Evolutionary conservation across 2,329 filamentous ascomycete genomes (phyloP), one percentile per base, ranked within the genome.

Genomic region (Talaromyces amestolkiae): DNA sequence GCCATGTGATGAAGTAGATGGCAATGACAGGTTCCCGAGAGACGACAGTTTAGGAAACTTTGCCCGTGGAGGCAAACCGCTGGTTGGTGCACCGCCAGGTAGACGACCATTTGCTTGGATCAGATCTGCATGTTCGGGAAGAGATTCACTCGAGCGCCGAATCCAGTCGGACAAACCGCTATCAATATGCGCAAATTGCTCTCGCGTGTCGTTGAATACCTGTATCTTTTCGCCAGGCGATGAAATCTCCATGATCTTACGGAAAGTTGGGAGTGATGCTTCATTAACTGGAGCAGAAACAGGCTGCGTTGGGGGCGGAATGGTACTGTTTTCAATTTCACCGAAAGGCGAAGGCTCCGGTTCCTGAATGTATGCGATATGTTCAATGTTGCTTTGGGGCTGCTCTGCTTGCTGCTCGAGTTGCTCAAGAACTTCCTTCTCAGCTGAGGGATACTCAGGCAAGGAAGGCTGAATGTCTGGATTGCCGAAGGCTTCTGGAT

Each of bases 171-270:
- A 82, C n/a, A 98, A 80, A 1, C 93, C 92, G 5, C 90, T 90
- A 66, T 97, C 88, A 74, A 90, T 87, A 13, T 79, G 76, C 0
- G 90, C 88, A 75, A 93, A 92, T 54, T 90, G 85, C 17, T 86
- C 80, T 53, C 92, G 86, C 0, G 91, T 90, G 65, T 89, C 86
- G 66, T 91, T 86, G 75, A 91, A 96, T 15, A 87, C 89, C 51
- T 84, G 81, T 66, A 95, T 91, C 22, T 93, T 87, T 69, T 95
- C 89, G 15, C 83, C 76, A 0, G 88, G 77, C 1, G 85, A 86
- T 17, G 85, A 83, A 59, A 95, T 83, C 9, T 86, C 87, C 71
- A 92, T 83, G 67, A 97, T 96, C 65, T 96, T 90, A 60, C 88
- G 86, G 77, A 96, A 93, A 1, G 85, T 81, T 68, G 85, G 83